Percentiles rank a stretch among this genome's conserved stretches.
These are phyloP conservation scores for Saccharum officinarum DNA, from an alignment of 176 grass and related monocot genomes.

Conservation along the genomic window DNA sequence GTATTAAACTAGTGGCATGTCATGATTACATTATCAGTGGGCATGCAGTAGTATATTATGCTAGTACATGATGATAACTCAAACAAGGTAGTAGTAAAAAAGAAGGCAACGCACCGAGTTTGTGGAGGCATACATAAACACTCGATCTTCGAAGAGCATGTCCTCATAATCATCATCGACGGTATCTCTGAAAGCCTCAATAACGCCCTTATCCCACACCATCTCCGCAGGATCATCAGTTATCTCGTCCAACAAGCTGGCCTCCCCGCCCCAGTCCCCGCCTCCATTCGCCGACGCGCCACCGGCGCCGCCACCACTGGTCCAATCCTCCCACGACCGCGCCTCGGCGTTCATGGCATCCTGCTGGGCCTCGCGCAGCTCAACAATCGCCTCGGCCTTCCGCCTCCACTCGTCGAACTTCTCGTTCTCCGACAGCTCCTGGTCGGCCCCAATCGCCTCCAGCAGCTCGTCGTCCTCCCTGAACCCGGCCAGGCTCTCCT, in stretches of 20 bases:
- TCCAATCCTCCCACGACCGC: constrained; percentile 87
- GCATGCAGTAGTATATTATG: background rate
- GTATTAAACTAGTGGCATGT: no score
- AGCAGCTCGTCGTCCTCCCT: constrained; percentile 53
- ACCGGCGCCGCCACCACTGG: constrained; percentile 21
- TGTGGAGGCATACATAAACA: constrained; percentile 74
- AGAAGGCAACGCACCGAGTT: constrained; percentile 60
- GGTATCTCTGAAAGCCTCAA: constrained; percentile 53
- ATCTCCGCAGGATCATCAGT: constrained; percentile 67
- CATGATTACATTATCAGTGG: no score
- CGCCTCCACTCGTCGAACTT: constrained; percentile 87
- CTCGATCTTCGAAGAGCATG: constrained; percentile 83
- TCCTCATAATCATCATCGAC: constrained; percentile 67
- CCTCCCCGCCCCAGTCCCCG: constrained; percentile 50
- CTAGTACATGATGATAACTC: background rate
- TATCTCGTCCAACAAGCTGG: constrained; percentile 22
- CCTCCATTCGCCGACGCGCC: constrained; percentile 27
- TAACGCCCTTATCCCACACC: constrained; percentile 61
- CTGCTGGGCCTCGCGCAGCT: constrained; percentile 73
- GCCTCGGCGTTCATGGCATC: constrained; percentile 59
- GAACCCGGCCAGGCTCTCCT: constrained; percentile 56
- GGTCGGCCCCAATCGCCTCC: constrained; percentile 34
- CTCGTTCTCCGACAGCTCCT: constrained; percentile 57
- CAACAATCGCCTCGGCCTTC: constrained; percentile 82
- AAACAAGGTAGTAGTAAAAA: background rate